phyloP scores from a whole-genome alignment of 306 rosid genomes.

The Vigna reflexopilosa region DNA sequence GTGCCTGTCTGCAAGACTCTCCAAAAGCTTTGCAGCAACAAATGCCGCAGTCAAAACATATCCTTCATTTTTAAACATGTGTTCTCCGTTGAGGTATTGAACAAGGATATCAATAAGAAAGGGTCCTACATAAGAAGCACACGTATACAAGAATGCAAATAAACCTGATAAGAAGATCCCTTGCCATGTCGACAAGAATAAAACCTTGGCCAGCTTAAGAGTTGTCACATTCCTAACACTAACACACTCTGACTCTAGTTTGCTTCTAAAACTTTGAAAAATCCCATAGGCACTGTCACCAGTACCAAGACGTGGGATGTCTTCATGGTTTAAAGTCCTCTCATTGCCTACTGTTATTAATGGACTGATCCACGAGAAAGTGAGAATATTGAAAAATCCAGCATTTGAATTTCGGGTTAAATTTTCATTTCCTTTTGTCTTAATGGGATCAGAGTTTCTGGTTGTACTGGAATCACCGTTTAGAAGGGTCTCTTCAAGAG shows the following conservation, averaged over 20 bases:
- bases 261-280: constrained; percentile 57
- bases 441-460: constrained; percentile 43
- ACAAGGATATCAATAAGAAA: constrained; percentile 75
- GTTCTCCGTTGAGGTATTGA: constrained; percentile 69
- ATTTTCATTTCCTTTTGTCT: constrained; percentile 47
- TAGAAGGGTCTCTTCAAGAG: constrained; percentile 75
- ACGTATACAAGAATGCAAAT: constrained; percentile 48
- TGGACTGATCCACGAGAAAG: constrained; percentile 80
- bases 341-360: constrained; percentile 65
- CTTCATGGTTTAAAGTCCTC: constrained; percentile 77
- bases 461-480: constrained; percentile 50
- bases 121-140: constrained; percentile 87
- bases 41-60: constrained; percentile 63
- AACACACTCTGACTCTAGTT: constrained; percentile 62
- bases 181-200: constrained; percentile 65
- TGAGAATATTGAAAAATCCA: constrained; percentile 72
- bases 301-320: constrained; percentile 71
- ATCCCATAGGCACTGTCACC: constrained; percentile 61
- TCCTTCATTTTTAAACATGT: constrained; percentile 62
- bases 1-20: constrained; percentile 71
- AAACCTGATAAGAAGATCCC: constrained; percentile 59
- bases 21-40: constrained; percentile 73
- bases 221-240: constrained; percentile 53
- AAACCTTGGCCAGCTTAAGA: constrained; percentile 58
- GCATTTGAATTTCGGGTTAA: constrained; percentile 63